Base-by-base conservation (phyloP, 1,284 basidiomycete genomes). In the Baeospora myosura region DNA sequence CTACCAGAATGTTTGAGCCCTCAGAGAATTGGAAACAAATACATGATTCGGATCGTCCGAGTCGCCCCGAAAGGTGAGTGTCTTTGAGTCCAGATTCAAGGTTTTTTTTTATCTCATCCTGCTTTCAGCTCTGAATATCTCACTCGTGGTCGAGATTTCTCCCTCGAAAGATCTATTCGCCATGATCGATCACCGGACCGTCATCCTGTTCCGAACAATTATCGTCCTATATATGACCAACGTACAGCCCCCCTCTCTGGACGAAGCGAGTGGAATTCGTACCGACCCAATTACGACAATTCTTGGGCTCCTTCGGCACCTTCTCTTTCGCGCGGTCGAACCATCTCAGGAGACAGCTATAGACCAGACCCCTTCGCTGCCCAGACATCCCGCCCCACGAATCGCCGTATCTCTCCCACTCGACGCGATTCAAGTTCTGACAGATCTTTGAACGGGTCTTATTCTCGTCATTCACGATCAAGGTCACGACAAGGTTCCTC, bases 11-110 rank as follows among this genome's bases (percentile, higher is more conserved):
- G 67, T 78, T 84, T 53, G 82, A 85, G 57, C 79, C 82, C 17
- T 81, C 80, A 25, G 76, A 77, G 20, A 61, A 65, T 37, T 86
- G 84, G 84, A 82, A 79, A 55, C 74, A 81, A 49, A 61, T 60
- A 8, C 76, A 76, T 52, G 57, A 51, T 38, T 63, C 68, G 50
- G 56, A 57, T 36, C 44, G 54, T 31, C 40, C 48, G 8, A 52
- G 61, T 38, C 18, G 51, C 51, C 66, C 64, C 7, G 63, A 64
- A 37, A 54, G 61, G 32, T 45, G 56, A 37, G 23, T 49, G 25
- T 61, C 66, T 26, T 52, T 55, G 25, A 54, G 58, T 40, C 49
- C 49, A 33, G 21, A 8, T 20, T 23, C 51, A 52, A 5, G 60
- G 63, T 41, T 40, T 40, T 11, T 70, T 76, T 49, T 65, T 65